Percentiles rank a stretch among this genome's conserved stretches.
phyloP scores from a whole-genome alignment of 805 yeast species.

The Ascoidea asiatica region DNA sequence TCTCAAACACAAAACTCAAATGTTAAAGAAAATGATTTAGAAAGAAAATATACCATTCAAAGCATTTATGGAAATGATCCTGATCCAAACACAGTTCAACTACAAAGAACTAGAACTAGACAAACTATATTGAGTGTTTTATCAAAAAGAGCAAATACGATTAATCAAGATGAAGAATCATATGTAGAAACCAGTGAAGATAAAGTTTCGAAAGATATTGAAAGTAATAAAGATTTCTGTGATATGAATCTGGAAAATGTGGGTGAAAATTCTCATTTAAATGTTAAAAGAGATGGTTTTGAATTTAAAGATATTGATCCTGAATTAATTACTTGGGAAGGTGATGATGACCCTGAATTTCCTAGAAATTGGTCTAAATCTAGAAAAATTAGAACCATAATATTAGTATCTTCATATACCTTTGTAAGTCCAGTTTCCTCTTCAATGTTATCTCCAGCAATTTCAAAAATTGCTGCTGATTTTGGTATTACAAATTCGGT shows the following conservation, averaged over 20 bases:
- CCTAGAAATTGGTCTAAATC: slow-evolving; percentile 48
- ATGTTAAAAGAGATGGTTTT: slow-evolving; percentile 27
- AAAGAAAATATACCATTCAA: not conserved
- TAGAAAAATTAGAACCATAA: slow-evolving; percentile 30
- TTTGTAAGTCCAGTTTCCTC: slow-evolving; percentile 50
- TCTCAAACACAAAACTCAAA: not conserved
- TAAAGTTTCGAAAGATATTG: not conserved
- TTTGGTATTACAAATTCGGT: slow-evolving; percentile 27
- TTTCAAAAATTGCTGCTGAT: slow-evolving; percentile 29
- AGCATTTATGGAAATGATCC: slow-evolving; percentile 23
- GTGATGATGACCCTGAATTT: slow-evolving; percentile 41
- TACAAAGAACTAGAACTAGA: slow-evolving; percentile 27
- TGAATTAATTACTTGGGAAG: slow-evolving; percentile 55
- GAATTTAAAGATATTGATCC: slow-evolving; percentile 45
- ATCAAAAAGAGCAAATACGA: slow-evolving; percentile 4
- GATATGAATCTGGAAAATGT: not conserved
- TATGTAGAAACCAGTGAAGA: not conserved
- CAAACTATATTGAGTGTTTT: slow-evolving; percentile 24
- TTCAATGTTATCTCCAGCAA: slow-evolving; percentile 50
- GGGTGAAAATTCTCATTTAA: slow-evolving; percentile 11
- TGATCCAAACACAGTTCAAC: slow-evolving; percentile 19
- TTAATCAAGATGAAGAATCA: not conserved
- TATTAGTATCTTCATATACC: slow-evolving; percentile 40
- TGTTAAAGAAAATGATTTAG: not conserved
- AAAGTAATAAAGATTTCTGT: not conserved